Evolutionary conservation across 257 asterid genomes (phyloP).

Genomic region (Solanum dulcamara): DNA sequence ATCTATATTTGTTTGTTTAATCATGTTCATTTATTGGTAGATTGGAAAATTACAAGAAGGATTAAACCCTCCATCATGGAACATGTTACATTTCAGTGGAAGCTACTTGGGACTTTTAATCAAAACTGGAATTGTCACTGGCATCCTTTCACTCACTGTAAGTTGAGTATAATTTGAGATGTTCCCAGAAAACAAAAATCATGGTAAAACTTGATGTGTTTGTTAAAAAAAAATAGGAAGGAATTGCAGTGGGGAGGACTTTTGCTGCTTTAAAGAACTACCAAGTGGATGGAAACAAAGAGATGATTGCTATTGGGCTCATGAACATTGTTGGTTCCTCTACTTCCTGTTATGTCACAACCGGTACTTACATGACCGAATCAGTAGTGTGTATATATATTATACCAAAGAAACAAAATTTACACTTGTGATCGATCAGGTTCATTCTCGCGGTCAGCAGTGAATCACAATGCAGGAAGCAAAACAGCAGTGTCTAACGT

Average conservation of each 20-base stretch:
- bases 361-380: conserved; percentile 44
- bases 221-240: conserved; percentile 40
- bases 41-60: conserved; percentile 78
- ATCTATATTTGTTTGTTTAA: neutral
- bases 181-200: neutral
- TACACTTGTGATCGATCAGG: conserved; percentile 22
- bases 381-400: neutral
- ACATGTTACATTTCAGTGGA: conserved; percentile 65
- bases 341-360: conserved; percentile 80
- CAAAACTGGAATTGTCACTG: conserved; percentile 82
- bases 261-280: conserved; percentile 86
- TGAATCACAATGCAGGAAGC: conserved; percentile 89
- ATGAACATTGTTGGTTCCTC: conserved; percentile 86
- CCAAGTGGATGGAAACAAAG: conserved; percentile 91
- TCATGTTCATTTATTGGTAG: conserved; percentile 11
- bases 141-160: conserved; percentile 80
- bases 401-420: neutral
- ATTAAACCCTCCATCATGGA: conserved; percentile 82
- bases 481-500: conserved; percentile 77
- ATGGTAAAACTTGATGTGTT: neutral
- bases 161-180: neutral
- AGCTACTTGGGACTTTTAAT: conserved; percentile 48
- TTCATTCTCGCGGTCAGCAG: conserved; percentile 86
- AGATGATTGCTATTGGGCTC: conserved; percentile 83
- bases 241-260: conserved; percentile 90